Conservation (phyloP, 2,329 filamentous ascomycete genomes). For the Chaetomium olivaceum region DNA sequence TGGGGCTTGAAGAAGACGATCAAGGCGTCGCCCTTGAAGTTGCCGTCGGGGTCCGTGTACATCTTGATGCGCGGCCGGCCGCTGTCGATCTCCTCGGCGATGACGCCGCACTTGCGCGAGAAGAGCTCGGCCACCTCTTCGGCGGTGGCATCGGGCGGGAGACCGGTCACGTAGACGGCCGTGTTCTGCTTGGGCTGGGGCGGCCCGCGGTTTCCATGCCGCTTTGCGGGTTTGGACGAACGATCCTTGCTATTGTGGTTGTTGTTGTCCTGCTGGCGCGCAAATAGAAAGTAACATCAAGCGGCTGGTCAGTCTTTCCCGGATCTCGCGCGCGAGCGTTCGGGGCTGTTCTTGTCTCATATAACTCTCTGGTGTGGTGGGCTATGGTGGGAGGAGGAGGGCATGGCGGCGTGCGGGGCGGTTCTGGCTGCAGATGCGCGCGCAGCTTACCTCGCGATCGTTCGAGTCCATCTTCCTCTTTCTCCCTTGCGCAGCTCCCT, state of each 20-base stretch:
- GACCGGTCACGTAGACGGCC: conserved; percentile 86
- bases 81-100: conserved; percentile 91
- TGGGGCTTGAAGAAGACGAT: conserved; percentile 94
- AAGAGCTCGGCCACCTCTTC: conserved; percentile 84
- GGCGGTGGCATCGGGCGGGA: conserved; percentile 75
- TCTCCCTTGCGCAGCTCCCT: conserved; percentile 34
- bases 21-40: conserved; percentile 91
- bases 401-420: conserved; percentile 23
- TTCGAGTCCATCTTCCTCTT: conserved; percentile 48
- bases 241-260: conserved; percentile 37
- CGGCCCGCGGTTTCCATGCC: conserved; percentile 38
- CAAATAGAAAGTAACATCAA: conserved; percentile 29
- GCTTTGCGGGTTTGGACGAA: conserved; percentile 47
- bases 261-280: conserved; percentile 37
- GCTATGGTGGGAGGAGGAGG: conserved; percentile 23
- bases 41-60: conserved; percentile 77
- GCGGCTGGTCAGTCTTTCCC: conserved; percentile 34
- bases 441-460: conserved; percentile 47
- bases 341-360: conserved; percentile 23
- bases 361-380: conserved; percentile 18
- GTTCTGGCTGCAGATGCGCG: conserved; percentile 31
- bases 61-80: conserved; percentile 88
- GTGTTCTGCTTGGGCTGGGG: conserved; percentile 70
- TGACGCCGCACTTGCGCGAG: conserved; percentile 80
- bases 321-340: conserved; percentile 23